Evolutionary conservation across 1,139 yeast genomes (phyloP).

Genomic region (Debaryomyces coudertii): DNA sequence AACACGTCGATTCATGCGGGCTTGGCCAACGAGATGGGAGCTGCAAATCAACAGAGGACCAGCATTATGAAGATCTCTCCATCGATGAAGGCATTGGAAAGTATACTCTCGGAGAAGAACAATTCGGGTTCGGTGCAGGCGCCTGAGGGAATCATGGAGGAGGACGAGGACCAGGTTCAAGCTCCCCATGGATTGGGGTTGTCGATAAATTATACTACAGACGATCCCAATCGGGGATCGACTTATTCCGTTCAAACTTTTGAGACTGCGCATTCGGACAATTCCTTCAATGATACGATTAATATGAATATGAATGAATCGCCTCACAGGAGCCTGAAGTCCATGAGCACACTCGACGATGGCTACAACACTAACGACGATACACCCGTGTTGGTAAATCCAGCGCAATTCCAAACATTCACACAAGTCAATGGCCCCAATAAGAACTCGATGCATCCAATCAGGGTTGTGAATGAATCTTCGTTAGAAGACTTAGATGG

Average conservation of each 20-base stretch:
- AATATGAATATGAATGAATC: conserved; percentile 1
- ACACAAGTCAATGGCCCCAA: conserved; percentile 14
- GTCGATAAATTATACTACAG: conserved; percentile 11
- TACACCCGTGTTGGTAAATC: conserved; percentile 30
- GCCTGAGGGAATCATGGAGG: conserved; percentile 25
- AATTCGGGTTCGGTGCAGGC: neutral
- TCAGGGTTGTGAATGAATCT: conserved; percentile 6
- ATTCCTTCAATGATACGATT: conserved; percentile 14
- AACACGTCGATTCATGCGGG: conserved; percentile 28
- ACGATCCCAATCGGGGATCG: conserved; percentile 18
- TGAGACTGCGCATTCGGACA: conserved; percentile 31
- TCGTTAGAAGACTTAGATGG: conserved; percentile 5
- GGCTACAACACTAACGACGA: conserved; percentile 24
- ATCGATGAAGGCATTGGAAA: conserved; percentile 56
- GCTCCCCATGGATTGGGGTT: neutral
- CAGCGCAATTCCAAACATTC: conserved; percentile 28
- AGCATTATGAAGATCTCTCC: conserved; percentile 57
- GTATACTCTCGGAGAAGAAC: conserved; percentile 40
- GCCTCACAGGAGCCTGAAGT: conserved; percentile 12
- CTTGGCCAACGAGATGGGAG: conserved; percentile 9
- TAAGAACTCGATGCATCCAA: conserved; percentile 12
- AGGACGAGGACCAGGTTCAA: conserved; percentile 24
- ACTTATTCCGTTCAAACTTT: conserved; percentile 32
- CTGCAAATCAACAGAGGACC: conserved; percentile 12
- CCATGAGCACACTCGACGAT: conserved; percentile 23